Evolutionary conservation across 108 stramenopile genomes (phyloP), one percentile per base, ranked within the genome.

Genomic region (Nitzschia inconspicua): DNA sequence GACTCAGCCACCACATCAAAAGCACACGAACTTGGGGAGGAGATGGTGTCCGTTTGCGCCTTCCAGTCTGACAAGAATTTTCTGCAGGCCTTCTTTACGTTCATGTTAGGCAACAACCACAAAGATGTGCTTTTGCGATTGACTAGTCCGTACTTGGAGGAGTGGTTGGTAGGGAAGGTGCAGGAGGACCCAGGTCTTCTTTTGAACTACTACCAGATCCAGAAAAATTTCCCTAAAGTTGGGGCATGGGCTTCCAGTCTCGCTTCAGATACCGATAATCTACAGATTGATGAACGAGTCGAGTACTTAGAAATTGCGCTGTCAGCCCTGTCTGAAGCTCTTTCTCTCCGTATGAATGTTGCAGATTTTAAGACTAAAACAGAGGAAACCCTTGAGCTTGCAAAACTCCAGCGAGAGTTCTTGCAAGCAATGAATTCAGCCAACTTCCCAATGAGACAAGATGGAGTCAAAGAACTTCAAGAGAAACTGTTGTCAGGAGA

Each of bases 201-300:
- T 9, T 78, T 84, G 75, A 69, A 67, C 18, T 88, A 89, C 63
- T 92, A 81, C 47, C 70, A 78, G 16, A 56, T 89, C 42, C 94
- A 90, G 46, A 63, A 65, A 18, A 76, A 75, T 23, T 34, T 84
- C 30, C n/a, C 71, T 10, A 59, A 86, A 27, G 89, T 89, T 37
- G 88, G 83, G 27, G 75, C 84, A 43, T 59, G 81, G 3, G 81
- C 88, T 57, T 69, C 43, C 50, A 57, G 69, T 10, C 63, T 51
- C 30, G 93, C 85, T 5, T 60, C 49, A 13, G 68, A 73, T 20
- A 40, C 42, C 0, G 50, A 58, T 24, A 40, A 70, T 1, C 50
- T 85, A 1, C 52, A 60, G 14, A 61, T 94, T 31, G 70, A 69
- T 20, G 74, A 79, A 44, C 68, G 93, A 22, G 80, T 92, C 30